Base-by-base conservation (phyloP, 2,329 filamentous ascomycete genomes). In the Pseudofabraea citricarpa region DNA sequence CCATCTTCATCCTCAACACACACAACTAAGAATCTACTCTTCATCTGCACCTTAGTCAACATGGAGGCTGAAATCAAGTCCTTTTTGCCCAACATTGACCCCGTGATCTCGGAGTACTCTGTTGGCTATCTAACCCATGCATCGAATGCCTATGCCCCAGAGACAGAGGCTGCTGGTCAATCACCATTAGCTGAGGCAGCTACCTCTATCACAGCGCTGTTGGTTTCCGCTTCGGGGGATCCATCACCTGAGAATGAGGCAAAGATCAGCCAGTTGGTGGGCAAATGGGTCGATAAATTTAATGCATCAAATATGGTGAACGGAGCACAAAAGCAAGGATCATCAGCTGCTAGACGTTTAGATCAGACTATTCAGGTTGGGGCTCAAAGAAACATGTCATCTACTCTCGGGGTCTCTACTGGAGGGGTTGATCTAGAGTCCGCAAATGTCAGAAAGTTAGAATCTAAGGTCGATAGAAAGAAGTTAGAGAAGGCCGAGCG, bases 401-500 rank as follows among this genome's bases (percentile, higher is more conserved):
- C 93, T 5, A 98, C 93, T 3, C 70, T 98, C 54, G 91, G 90
- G 18, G 81, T 98, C 40, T 81, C 90, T 6, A 86, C 85, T 41
- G 87, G 82, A 43, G 83, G 76, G 47, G 89, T 98, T 29, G 93
- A 98, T 61, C 76, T 98, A 20, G 93, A 98, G 67, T 94, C 91
- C 44, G 90, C 90, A 61, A 95, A 94, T 62, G 76, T 81, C 29
- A 80, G 91, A 58, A 97, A 97, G 70, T 87, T 98, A 46, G 93
- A 98, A 71, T 97, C 91, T 58, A 89, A 91, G 64, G 93, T 98
- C 48, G 93, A 98, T 69, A 83, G 85, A 63, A 98, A 97, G 83
- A 98, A 98, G 76, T 82, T 98, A 16, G 93, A 98, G 68, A 98
- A 98, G 72, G 93, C 93, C 2, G 93, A 98, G 70, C 79, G 87